Base-by-base conservation (phyloP, 2,329 filamentous ascomycete genomes). In the Fusarium nematophilum region DNA sequence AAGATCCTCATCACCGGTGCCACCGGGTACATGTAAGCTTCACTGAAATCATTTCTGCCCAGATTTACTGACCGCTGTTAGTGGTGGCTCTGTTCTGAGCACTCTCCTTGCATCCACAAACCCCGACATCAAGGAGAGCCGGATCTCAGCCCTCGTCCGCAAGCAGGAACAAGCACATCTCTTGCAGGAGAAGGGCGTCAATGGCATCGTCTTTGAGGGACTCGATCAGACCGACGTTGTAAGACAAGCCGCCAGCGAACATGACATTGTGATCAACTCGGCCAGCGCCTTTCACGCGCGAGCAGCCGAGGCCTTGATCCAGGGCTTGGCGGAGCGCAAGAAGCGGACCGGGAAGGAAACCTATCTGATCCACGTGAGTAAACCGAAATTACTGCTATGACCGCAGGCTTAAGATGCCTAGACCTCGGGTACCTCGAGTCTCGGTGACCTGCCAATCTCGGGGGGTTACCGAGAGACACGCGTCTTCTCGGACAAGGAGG, bases 261-360 rank as follows among this genome's bases (percentile, higher is more conserved):
- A 70, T 17, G 70, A 72, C 36, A 58, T 81, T 47, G 73, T 83
- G 7, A 75, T 84, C 43, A 76, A 81, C 59, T 72, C 78, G 1
- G 76, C 78, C 1, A 65, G 68, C 3, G 76, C 77, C 5, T 78
- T 67, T 48, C 75, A 82, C 58, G 39, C 70, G 1, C 36, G 60
- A 0, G 73, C 74, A 3, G 78, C 77, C 0, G 70, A 70, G 45
- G 79, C 80, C 0, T 61, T 82, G 26, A 69, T 83, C 3, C 61
- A 66, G 2, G 81, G 80, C 0, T 73, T 84, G 1, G 74, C 70
- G 1, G 68, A 75, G 26, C 72, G 78, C 5, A 71, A 73, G 46
- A 71, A 70, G 33, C 34, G 55, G 0, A 77, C 74, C 0, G 73
- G 74, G 0, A 67, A 64, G 6, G 66, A 74, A 13, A 73, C 75